A percentile compares a stretch with the other conserved stretches of the same genome.
Evolutionary conservation across 768 basidiomycete genomes (phyloP).

Genomic region (Boletus rubropictus): DNA sequence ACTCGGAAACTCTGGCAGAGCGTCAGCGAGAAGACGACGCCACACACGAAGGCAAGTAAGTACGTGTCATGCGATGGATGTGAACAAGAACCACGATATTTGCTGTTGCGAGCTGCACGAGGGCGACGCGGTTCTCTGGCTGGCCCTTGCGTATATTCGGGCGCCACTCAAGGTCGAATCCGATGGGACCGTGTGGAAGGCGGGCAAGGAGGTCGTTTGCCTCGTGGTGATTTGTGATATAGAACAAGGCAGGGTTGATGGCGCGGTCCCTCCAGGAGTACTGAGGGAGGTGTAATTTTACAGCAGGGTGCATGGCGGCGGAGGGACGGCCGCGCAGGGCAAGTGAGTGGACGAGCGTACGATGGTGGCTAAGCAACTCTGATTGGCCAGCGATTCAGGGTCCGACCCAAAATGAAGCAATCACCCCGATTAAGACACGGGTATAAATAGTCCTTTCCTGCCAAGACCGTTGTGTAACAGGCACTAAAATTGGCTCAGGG

Average conservation of each 20-base stretch:
- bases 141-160: slow-evolving; percentile 52
- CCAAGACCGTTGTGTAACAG: slow-evolving; percentile 30
- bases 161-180: slow-evolving; percentile 80
- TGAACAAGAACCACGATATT: slow-evolving; percentile 60
- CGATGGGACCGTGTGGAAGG: slow-evolving; percentile 34
- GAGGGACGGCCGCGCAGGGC: slow-evolving; percentile 3
- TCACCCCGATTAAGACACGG: slow-evolving; percentile 13
- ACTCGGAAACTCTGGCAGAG: slow-evolving; percentile 44
- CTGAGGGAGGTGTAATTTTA: not conserved
- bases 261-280: slow-evolving; percentile 22
- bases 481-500: slow-evolving; percentile 23
- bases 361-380: slow-evolving; percentile 7
- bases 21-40: not conserved
- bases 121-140: slow-evolving; percentile 60
- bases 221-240: slow-evolving; percentile 30
- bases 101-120: slow-evolving; percentile 64
- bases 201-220: slow-evolving; percentile 20
- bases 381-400: slow-evolving; percentile 22
- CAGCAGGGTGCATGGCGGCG: slow-evolving; percentile 5
- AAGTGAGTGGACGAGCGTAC: not conserved
- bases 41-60: not conserved
- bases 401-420: slow-evolving; percentile 19
- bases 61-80: slow-evolving; percentile 52
- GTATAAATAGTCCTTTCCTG: slow-evolving; percentile 30
- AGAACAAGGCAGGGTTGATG: slow-evolving; percentile 21